Percentiles rank a stretch among this genome's conserved stretches.
These are phyloP conservation scores for Aureobasidium subglaciale DNA, from an alignment of 2,329 filamentous ascomycete species.

Conservation along the genomic window DNA sequence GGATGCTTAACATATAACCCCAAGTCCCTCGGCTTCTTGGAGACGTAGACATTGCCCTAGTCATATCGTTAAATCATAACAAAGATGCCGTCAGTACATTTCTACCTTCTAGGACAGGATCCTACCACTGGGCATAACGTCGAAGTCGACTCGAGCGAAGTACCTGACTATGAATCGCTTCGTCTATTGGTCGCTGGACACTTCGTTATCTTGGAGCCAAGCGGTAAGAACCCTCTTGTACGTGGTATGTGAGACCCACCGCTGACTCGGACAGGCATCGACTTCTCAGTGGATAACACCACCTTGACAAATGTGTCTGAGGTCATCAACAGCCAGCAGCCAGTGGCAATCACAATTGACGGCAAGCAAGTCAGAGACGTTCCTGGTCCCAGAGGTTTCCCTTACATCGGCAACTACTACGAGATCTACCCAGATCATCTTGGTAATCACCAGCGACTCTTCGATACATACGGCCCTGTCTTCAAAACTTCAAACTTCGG, in stretches of 20 bases:
- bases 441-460: constrained; percentile 36
- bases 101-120: constrained; percentile 27
- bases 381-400: constrained; percentile 32
- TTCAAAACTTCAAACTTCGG: constrained; percentile 34
- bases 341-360: constrained; percentile 40
- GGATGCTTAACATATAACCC: constrained; percentile 9
- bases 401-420: constrained; percentile 30
- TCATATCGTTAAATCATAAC: neutral
- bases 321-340: constrained; percentile 18
- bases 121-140: constrained; percentile 21
- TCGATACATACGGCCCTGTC: constrained; percentile 32
- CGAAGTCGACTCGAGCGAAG: constrained; percentile 20
- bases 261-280: constrained; percentile 18
- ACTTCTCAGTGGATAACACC: constrained; percentile 1
- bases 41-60: neutral
- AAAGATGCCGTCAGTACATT: constrained; percentile 18
- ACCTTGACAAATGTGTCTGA: constrained; percentile 11
- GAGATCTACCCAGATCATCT: constrained; percentile 37
- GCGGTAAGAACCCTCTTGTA: too few relatives aligned
- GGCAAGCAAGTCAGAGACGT: constrained; percentile 41
- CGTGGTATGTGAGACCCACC: neutral
- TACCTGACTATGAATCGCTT: constrained; percentile 23
- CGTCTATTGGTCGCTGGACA: constrained; percentile 24
- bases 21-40: neutral
- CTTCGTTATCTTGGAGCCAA: constrained; percentile 27